Conservation (phyloP, 805 yeast genomes). For the Yamadazyma sp. region DNA sequence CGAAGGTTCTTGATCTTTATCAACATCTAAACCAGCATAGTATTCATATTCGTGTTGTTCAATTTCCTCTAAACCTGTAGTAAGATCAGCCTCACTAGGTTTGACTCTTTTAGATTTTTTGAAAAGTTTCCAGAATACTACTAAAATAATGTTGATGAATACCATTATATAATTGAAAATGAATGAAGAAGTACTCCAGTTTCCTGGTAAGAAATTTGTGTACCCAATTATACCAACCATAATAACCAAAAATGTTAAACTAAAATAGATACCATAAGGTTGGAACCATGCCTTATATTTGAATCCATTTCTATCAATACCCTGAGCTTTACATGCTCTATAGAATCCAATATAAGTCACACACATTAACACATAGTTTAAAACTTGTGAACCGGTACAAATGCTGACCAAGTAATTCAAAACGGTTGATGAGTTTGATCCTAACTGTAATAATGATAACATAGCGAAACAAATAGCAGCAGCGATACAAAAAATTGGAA, state of each 20-base stretch:
- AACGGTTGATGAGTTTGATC: slow-evolving; percentile 28
- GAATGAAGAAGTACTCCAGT: slow-evolving; percentile 61
- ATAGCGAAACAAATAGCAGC: slow-evolving; percentile 28
- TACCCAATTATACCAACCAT: slow-evolving; percentile 65
- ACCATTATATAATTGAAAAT: slow-evolving; percentile 72
- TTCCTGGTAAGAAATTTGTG: slow-evolving; percentile 55
- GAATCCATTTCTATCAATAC: slow-evolving; percentile 34
- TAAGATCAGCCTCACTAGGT: slow-evolving; percentile 46
- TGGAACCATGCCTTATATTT: slow-evolving; percentile 43
- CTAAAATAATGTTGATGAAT: slow-evolving; percentile 40
- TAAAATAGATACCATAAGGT: slow-evolving; percentile 33
- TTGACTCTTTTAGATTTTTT: slow-evolving; percentile 34
- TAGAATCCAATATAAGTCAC: slow-evolving; percentile 45
- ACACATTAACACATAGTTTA: slow-evolving; percentile 45
- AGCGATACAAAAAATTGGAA: slow-evolving; percentile 59
- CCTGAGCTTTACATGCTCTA: slow-evolving; percentile 39
- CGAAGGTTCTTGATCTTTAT: slow-evolving; percentile 4
- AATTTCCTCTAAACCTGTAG: slow-evolving; percentile 42
- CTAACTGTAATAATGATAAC: slow-evolving; percentile 24
- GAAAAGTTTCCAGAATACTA: slow-evolving; percentile 32
- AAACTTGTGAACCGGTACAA: slow-evolving; percentile 45
- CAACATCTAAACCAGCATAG: slow-evolving; percentile 8
- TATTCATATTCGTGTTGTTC: slow-evolving; percentile 46
- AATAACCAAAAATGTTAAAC: slow-evolving; percentile 28
- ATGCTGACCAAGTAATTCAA: slow-evolving; percentile 45